Conservation (phyloP, 1,284 basidiomycete genomes). For the Leccinum huronense region DNA sequence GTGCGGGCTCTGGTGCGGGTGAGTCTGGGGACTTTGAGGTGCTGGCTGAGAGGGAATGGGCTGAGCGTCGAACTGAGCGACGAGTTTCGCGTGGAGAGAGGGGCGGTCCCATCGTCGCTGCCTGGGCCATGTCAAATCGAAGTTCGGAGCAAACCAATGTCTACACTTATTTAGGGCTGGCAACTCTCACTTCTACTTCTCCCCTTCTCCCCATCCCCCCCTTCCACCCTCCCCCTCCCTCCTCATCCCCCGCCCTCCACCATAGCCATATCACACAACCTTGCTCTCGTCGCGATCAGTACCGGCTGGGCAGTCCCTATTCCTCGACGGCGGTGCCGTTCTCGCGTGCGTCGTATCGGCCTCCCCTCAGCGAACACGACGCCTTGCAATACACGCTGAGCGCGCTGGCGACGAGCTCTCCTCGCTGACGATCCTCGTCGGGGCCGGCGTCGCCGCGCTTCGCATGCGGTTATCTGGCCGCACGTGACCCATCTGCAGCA, state of each 20-base stretch:
- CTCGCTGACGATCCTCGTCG: conserved; percentile 19
- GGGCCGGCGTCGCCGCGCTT: conserved; percentile 14
- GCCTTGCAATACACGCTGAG: background rate
- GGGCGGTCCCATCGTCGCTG: conserved; percentile 68
- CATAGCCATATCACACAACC: background rate
- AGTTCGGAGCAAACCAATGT: conserved; percentile 12
- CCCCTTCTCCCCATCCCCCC: conserved; percentile 5
- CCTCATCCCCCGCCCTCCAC: background rate
- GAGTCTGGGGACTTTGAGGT: conserved; percentile 76
- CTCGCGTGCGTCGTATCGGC: conserved; percentile 13
- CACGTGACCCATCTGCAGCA: conserved; percentile 26
- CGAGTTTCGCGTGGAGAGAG: conserved; percentile 72
- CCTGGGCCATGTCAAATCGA: conserved; percentile 44
- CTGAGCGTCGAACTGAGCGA: conserved; percentile 70
- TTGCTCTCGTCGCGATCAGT: conserved; percentile 23
- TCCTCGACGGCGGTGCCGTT: conserved; percentile 1
- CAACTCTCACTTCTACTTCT: conserved; percentile 21
- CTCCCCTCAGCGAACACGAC: conserved; percentile 3
- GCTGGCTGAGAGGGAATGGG: conserved; percentile 61
- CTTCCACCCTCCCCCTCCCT: conserved; percentile 3
- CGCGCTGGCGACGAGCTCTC: conserved; percentile 6
- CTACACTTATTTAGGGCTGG: conserved; percentile 43
- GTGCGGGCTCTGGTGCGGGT: conserved; percentile 50
- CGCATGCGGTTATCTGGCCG: conserved; percentile 25
- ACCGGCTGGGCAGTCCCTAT: conserved; percentile 2